Evolutionary conservation across 2,329 filamentous ascomycete species (phyloP).

Genomic region (Phaeophleospora eucalypticola): DNA sequence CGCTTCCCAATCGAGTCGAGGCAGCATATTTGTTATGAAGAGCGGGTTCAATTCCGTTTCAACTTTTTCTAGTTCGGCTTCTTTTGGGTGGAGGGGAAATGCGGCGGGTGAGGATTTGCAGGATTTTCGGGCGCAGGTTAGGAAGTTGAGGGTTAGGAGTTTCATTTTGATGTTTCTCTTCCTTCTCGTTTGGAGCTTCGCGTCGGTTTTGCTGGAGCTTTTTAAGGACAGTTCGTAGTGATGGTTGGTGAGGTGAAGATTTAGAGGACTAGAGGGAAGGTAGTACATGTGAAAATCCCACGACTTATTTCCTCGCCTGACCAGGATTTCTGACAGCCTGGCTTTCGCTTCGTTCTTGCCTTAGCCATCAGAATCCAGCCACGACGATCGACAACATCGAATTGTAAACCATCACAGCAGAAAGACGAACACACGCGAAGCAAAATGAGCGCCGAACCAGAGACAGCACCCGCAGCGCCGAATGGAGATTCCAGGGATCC

Average conservation of each 20-base stretch:
- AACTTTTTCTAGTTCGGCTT: slow-evolving; percentile 82
- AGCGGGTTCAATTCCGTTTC: slow-evolving; percentile 76
- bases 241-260: neutral
- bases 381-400: neutral
- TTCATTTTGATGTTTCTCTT: slow-evolving; percentile 64
- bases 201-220: too few relatives aligned
- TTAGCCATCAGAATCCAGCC: neutral
- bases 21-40: slow-evolving; percentile 79
- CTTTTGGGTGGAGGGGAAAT: slow-evolving; percentile 87
- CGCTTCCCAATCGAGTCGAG: slow-evolving; percentile 83
- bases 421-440: neutral
- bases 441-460: slow-evolving; percentile 21
- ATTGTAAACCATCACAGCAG: neutral
- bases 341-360: neutral
- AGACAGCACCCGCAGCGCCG: slow-evolving; percentile 47
- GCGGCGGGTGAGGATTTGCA: slow-evolving; percentile 78
- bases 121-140: slow-evolving; percentile 91
- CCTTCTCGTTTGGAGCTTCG: neutral
- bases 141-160: slow-evolving; percentile 89
- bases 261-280: neutral
- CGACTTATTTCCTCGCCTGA: neutral
- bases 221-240: too few relatives aligned
- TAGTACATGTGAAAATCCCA: neutral
- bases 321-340: neutral
- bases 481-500: slow-evolving; percentile 75